phyloP scores from a whole-genome alignment of 202 grass and related monocot genomes.

The Zoysia matrella region DNA sequence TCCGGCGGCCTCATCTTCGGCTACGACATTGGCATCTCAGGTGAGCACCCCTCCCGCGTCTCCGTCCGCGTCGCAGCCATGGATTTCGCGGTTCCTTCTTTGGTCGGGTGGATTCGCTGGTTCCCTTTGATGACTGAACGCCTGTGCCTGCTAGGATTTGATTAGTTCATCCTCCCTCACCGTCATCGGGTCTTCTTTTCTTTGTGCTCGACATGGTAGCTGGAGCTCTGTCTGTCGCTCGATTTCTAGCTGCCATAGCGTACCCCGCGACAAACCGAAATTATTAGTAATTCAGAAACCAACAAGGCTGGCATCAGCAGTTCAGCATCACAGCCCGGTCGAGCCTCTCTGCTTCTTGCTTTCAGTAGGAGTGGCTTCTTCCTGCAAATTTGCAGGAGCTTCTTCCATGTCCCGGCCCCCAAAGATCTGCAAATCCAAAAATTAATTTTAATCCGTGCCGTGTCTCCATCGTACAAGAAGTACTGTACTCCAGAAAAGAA shows the following conservation, averaged over 20 bases:
- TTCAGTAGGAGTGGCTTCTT: neutral
- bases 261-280: neutral
- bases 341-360: neutral
- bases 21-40: slow-evolving; percentile 98
- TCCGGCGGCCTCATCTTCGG: slow-evolving; percentile 96
- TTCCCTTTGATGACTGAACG: neutral
- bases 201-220: neutral
- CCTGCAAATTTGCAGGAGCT: neutral
- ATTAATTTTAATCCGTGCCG: too few relatives aligned
- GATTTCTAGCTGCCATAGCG: neutral
- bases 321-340: too few relatives aligned
- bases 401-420: slow-evolving; percentile 20
- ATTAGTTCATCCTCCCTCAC: too few relatives aligned
- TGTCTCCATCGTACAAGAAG: too few relatives aligned
- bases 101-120: neutral
- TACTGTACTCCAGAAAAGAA: too few relatives aligned
- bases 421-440: slow-evolving; percentile 19
- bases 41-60: slow-evolving; percentile 25
- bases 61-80: too few relatives aligned
- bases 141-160: neutral
- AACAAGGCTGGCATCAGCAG: neutral
- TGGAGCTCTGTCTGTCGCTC: too few relatives aligned
- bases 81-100: neutral
- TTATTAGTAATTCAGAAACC: neutral
- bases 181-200: neutral